These are phyloP conservation scores for Botryobasidium botryosum DNA, from an alignment of 768 basidiomycete species.

Conservation along the genomic window DNA sequence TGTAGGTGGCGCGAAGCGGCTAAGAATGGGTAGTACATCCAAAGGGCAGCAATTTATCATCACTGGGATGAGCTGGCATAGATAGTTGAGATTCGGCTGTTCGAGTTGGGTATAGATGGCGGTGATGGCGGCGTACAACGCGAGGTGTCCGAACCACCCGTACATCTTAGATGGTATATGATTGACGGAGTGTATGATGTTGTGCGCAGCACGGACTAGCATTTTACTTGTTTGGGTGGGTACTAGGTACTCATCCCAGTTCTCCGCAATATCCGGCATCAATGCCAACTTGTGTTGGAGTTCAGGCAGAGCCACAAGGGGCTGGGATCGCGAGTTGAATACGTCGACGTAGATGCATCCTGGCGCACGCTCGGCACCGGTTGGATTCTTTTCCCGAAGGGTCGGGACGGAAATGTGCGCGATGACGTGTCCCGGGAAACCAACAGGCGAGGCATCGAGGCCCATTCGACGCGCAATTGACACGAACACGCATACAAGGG, in stretches of 20 bases:
- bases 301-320: slow-evolving; percentile 4
- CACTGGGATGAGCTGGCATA: too few species aligned
- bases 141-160: too few species aligned
- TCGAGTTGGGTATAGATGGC: too few species aligned
- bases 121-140: too few species aligned
- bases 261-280: too few species aligned
- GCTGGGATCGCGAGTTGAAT: slow-evolving; percentile 11
- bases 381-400: slow-evolving; percentile 20
- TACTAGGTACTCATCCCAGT: background rate
- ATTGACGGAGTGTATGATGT: background rate
- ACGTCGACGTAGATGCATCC: slow-evolving; percentile 36
- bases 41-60: too few species aligned
- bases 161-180: too few species aligned
- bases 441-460: slow-evolving; percentile 34
- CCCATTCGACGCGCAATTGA: slow-evolving; percentile 34
- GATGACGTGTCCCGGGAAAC: slow-evolving; percentile 40
- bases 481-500: slow-evolving; percentile 41
- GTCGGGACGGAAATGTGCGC: slow-evolving; percentile 30
- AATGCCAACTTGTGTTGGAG: background rate
- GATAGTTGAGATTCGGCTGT: too few species aligned
- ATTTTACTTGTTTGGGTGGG: background rate
- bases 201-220: slow-evolving; percentile 1
- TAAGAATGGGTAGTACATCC: too few species aligned
- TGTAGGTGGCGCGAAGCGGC: too few species aligned
- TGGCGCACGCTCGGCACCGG: too few species aligned